These are phyloP conservation scores for Henckelia pumila DNA, from an alignment of 257 asterid species.

Conservation along the genomic window DNA sequence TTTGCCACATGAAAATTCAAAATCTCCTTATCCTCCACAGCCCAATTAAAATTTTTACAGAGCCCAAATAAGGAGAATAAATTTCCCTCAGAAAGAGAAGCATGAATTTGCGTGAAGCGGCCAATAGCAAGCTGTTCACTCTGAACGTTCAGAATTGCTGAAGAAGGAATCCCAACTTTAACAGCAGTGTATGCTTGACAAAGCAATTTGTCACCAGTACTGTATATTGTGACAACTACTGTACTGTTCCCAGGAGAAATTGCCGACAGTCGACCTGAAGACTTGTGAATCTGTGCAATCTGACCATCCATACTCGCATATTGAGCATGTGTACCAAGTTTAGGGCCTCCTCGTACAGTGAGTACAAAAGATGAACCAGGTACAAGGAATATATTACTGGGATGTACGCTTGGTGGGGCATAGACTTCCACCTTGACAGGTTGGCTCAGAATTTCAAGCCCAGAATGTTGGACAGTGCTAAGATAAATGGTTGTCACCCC, in stretches of 20 bases:
- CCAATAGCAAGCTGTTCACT: conserved; percentile 71
- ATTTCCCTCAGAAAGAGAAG: conserved; percentile 74
- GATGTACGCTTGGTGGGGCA: conserved; percentile 71
- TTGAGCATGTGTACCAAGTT: conserved; percentile 54
- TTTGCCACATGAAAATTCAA: conserved; percentile 43
- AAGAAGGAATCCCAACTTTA: conserved; percentile 75
- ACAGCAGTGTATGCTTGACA: conserved; percentile 68
- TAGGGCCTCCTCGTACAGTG: conserved; percentile 78
- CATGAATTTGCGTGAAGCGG: conserved; percentile 55
- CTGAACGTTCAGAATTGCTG: conserved; percentile 69
- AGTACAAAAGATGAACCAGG: conserved; percentile 87
- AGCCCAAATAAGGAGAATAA: conserved; percentile 80
- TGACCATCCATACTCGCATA: conserved; percentile 57
- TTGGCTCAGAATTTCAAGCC: conserved; percentile 62
- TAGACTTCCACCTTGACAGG: conserved; percentile 72
- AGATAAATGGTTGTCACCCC: conserved; percentile 78
- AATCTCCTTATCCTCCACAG: conserved; percentile 54
- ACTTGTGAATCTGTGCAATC: conserved; percentile 51
- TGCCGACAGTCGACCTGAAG: conserved; percentile 63
- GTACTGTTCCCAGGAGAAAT: conserved; percentile 71
- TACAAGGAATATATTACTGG: conserved; percentile 69
- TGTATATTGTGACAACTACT: conserved; percentile 59
- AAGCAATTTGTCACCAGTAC: conserved; percentile 51
- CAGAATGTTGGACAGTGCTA: conserved; percentile 65
- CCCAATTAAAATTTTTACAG: conserved; percentile 66